phyloP scores from a whole-genome alignment of 225 moss, liverwort and hornwort genomes.

The Physcomitrellopsis africana region DNA sequence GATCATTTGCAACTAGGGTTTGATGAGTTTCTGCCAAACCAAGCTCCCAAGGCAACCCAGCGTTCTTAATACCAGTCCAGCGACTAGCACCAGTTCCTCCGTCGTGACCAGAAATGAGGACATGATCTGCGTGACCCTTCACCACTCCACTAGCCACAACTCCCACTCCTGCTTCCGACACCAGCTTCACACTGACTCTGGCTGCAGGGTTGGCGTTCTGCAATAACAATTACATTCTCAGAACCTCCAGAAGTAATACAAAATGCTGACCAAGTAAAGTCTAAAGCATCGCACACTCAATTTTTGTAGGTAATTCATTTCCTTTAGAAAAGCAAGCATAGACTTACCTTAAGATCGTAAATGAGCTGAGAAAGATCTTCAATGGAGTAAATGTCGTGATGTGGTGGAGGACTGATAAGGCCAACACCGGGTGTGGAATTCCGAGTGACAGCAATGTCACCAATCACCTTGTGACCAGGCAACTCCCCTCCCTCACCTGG shows the following conservation, averaged over 20 bases:
- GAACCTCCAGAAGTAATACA: not conserved
- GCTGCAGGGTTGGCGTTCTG: constrained; percentile 79
- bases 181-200: constrained; percentile 82
- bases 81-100: constrained; percentile 82
- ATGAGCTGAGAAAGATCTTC: constrained; percentile 85
- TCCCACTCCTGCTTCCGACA: constrained; percentile 80
- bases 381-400: constrained; percentile 84
- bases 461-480: constrained; percentile 79
- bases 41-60: constrained; percentile 80
- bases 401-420: constrained; percentile 83
- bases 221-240: not conserved
- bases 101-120: constrained; percentile 79
- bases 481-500: constrained; percentile 83
- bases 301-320: too few relatives aligned
- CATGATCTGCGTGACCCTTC: constrained; percentile 81
- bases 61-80: constrained; percentile 83
- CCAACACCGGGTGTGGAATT: constrained; percentile 78
- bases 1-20: constrained; percentile 67
- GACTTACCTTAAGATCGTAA: constrained; percentile 68
- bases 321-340: too few relatives aligned
- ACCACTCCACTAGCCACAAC: constrained; percentile 81
- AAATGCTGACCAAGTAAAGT: too few relatives aligned
- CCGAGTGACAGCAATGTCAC: constrained; percentile 68
- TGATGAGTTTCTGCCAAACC: constrained; percentile 83
- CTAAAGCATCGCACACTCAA: too few relatives aligned